Percentiles rank a stretch among this genome's conserved stretches.
Evolutionary conservation across 306 rosid genomes (phyloP).

Genomic region (Dalbergia cochinchinensis): DNA sequence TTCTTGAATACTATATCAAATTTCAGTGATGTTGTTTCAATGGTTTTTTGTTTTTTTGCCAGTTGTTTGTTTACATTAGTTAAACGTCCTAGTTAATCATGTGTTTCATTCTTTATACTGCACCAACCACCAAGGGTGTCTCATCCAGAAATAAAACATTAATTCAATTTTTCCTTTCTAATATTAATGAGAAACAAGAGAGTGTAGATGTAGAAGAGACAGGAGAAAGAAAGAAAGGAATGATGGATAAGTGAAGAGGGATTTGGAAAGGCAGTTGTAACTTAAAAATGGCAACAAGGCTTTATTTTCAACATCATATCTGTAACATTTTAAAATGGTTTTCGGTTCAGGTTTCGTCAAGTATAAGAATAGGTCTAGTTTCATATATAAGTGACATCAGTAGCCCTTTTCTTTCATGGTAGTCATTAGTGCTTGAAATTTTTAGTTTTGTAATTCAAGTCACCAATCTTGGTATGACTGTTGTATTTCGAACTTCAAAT

Average conservation of each 20-base stretch:
- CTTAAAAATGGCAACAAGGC: not conserved
- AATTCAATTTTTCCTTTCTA: not conserved
- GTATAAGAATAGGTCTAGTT: not conserved
- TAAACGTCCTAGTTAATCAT: not conserved
- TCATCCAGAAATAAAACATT: not conserved
- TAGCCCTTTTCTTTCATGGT: not conserved
- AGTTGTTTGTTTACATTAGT: constrained; percentile 16
- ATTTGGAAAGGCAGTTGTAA: not conserved
- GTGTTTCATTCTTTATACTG: constrained; percentile 22
- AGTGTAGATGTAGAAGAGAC: not conserved
- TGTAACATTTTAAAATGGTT: constrained; percentile 6
- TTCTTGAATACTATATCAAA: constrained; percentile 32
- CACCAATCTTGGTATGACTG: constrained; percentile 1
- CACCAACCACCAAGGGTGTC: not conserved
- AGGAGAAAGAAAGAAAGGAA: not conserved
- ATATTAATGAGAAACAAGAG: not conserved
- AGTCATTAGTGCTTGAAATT: not conserved
- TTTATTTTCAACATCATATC: constrained; percentile 4
- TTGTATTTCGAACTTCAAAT: constrained; percentile 5
- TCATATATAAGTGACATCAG: not conserved
- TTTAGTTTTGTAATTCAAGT: constrained; percentile 6
- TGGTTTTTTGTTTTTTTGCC: constrained; percentile 40
- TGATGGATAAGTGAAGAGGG: constrained; percentile 5
- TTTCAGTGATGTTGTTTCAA: constrained; percentile 6
- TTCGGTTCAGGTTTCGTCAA: not conserved